Percentiles rank a stretch among this genome's conserved stretches.
Conservation (phyloP, 2,329 filamentous ascomycete genomes). For the Penicillium hordei region DNA sequence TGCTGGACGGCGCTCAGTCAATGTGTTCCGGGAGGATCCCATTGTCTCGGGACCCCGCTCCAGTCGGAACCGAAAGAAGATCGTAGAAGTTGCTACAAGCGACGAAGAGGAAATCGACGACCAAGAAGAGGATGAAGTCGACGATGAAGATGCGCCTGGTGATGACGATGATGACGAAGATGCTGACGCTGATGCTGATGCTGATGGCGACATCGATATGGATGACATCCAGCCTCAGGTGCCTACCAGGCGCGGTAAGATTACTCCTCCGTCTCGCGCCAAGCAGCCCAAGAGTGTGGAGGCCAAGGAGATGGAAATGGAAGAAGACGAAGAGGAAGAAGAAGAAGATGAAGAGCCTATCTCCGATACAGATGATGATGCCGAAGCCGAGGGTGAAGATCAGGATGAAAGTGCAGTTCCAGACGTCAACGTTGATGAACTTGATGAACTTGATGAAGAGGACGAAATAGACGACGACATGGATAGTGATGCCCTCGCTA, state of each 20-base stretch:
- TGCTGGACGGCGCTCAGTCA: slow-evolving; percentile 35
- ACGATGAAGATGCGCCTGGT: slow-evolving; percentile 39
- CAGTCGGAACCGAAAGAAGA: slow-evolving; percentile 47
- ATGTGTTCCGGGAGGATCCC: slow-evolving; percentile 48
- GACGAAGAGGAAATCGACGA: slow-evolving; percentile 52
- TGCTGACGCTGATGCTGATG: slow-evolving; percentile 31
- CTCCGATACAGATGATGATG: slow-evolving; percentile 49
- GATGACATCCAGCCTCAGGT: slow-evolving; percentile 46
- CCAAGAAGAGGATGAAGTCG: slow-evolving; percentile 43
- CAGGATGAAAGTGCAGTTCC: slow-evolving; percentile 49
- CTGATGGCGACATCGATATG: slow-evolving; percentile 45
- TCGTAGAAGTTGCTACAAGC: slow-evolving; percentile 47
- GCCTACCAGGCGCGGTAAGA: slow-evolving; percentile 40
- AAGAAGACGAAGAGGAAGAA: slow-evolving; percentile 34
- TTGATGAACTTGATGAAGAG: slow-evolving; percentile 43
- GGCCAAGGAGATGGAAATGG: slow-evolving; percentile 48
- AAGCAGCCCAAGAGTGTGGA: slow-evolving; percentile 47
- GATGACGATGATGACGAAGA: slow-evolving; percentile 44
- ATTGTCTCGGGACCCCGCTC: slow-evolving; percentile 48
- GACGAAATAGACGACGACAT: slow-evolving; percentile 46
- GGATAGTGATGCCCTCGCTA: slow-evolving; percentile 46
- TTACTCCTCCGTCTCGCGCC: slow-evolving; percentile 36
- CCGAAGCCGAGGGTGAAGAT: slow-evolving; percentile 50
- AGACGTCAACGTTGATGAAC: slow-evolving; percentile 40
- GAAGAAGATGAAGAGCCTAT: slow-evolving; percentile 51